Evolutionary conservation across 192 early-diverging fungal genomes (phyloP), one percentile per base, ranked within the genome.

Genomic region (Podila epicladia): DNA sequence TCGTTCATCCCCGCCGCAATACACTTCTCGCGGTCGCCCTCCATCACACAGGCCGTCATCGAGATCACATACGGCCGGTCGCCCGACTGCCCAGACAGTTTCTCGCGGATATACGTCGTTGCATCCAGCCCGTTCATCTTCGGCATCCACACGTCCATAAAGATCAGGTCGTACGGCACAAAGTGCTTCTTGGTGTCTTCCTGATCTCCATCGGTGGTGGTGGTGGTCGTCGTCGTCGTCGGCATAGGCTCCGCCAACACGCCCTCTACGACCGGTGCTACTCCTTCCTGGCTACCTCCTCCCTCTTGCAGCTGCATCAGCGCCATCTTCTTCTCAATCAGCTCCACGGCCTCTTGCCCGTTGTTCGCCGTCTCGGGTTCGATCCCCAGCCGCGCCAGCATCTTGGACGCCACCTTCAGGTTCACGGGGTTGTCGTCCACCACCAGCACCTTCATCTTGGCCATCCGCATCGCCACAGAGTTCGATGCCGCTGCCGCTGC

Each of bases 1-100:
- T 82, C 86, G 50, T 87, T 87, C 86, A 87, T 87, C 8, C 86
- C 86, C 22, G 67, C 64, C 62, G 75, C 76, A 58, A 84, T 75
- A 62, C 83, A 84, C n/a, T 75, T 73, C 33, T 80, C 72, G 2
- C 83, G 72, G 33, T 84, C 83, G 15, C 73, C 69, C 19, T 72
- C 73, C 77, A 84, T 75, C 28, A 79, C 83, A 55, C 77, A 80
- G 4, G 83, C 83, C 11, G 77, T 80, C 65, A 78, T 79, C 17
- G 69, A 63, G 64, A 73, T 80, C 31, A 72, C 71, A 45, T 74
- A 84, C 1, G 62, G 65, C 2, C 65, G 73, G 28, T 71, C 62
- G 0, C 65, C 12, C 38, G 65, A 67, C 9, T 49, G 62, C 11
- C 67, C 76, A 22, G 72, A 75, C 9, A 71, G 57, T 9, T 62